Evolutionary conservation across 2,329 filamentous ascomycete species (phyloP).

Genomic region (Aureobasidium pullulans): DNA sequence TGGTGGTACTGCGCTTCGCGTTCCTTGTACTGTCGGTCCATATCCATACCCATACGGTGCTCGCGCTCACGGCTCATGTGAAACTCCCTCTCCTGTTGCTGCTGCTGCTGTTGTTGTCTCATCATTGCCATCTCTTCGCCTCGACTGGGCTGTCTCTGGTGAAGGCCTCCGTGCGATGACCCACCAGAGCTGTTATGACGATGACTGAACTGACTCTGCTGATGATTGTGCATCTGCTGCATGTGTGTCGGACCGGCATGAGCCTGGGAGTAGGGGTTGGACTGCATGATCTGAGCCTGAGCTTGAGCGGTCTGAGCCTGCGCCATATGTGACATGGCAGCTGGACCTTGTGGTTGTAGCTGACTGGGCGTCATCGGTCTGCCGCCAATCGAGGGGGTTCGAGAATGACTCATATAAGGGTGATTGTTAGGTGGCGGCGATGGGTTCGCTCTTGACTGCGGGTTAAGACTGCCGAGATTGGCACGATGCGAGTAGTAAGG

Average conservation of each 20-base stretch:
- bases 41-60: constrained; percentile 10
- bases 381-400: constrained; percentile 24
- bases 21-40: constrained; percentile 11
- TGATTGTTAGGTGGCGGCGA: constrained; percentile 28
- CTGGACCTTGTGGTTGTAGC: constrained; percentile 2
- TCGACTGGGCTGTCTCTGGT: constrained; percentile 22
- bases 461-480: constrained; percentile 23
- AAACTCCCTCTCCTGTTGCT: constrained; percentile 16
- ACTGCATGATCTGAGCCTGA: constrained; percentile 20
- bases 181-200: constrained; percentile 25
- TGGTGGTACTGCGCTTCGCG: constrained; percentile 8
- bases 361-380: constrained; percentile 17
- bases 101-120: constrained; percentile 17
- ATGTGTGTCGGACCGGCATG: constrained; percentile 1
- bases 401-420: constrained; percentile 23
- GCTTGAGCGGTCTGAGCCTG: constrained; percentile 5
- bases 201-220: constrained; percentile 24
- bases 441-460: constrained; percentile 24
- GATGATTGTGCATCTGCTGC: constrained; percentile 18
- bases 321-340: constrained; percentile 1
- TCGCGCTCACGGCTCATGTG: constrained; percentile 5
- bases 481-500: constrained; percentile 25
- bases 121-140: constrained; percentile 19
- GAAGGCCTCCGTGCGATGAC: constrained; percentile 16
- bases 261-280: constrained; percentile 22